phyloP scores from a whole-genome alignment of 2,329 filamentous ascomycete species.

The Trichophyton simii region DNA sequence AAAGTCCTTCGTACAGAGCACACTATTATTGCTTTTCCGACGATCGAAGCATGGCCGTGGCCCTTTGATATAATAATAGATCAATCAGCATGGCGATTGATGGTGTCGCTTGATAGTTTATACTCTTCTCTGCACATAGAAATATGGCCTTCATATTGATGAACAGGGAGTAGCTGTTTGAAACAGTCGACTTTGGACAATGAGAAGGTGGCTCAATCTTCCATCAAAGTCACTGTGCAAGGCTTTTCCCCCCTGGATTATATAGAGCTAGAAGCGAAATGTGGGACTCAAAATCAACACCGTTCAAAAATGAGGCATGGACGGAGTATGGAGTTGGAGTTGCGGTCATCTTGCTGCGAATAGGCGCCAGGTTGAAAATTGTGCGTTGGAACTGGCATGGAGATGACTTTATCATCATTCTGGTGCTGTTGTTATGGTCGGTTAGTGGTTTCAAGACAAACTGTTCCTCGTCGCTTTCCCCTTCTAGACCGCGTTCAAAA shows the following conservation, averaged over 20 bases:
- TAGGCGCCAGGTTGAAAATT: constrained; percentile 28
- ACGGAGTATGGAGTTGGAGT: constrained; percentile 33
- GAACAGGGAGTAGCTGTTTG: background rate
- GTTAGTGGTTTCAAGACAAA: constrained; percentile 13
- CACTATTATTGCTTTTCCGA: background rate
- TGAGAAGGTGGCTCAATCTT: background rate
- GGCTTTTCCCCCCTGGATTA: background rate
- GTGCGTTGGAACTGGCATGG: constrained; percentile 33
- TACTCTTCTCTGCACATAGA: background rate
- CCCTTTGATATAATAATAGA: background rate
- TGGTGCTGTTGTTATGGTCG: constrained; percentile 30
- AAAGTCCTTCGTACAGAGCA: background rate
- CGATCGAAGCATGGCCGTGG: background rate
- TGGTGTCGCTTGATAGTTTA: background rate
- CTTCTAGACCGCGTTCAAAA: background rate
- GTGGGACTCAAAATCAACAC: constrained; percentile 17
- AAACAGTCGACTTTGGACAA: background rate
- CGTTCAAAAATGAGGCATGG: constrained; percentile 36
- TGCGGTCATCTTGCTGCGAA: constrained; percentile 28
- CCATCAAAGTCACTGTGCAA: background rate
- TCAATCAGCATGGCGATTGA: background rate
- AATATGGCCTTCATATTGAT: background rate
- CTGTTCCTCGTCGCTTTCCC: background rate
- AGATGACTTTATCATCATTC: constrained; percentile 33
- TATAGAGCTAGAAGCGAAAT: background rate